Percentiles rank a stretch among this genome's conserved stretches.
phyloP scores from a whole-genome alignment of 108 stramenopile species.

The Craspedostauros australis region DNA sequence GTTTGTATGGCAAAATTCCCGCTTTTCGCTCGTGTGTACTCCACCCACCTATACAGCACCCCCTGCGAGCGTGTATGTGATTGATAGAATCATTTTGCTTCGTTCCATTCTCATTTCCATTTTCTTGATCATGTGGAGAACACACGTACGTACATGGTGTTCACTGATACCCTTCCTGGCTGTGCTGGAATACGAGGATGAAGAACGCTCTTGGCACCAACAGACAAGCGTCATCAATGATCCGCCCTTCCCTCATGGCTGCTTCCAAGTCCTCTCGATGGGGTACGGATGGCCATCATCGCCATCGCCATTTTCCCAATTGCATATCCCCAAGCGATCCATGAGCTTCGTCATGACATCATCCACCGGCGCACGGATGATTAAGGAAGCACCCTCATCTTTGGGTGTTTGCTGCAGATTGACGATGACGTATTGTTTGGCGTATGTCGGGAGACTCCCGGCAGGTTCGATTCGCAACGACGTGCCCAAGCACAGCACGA shows the following conservation, averaged over 20 bases:
- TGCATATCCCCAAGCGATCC: conserved; percentile 36
- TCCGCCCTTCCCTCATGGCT: neutral
- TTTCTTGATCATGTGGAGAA: too few species aligned
- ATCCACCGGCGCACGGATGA: conserved; percentile 72
- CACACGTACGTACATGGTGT: too few species aligned
- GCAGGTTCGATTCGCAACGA: conserved; percentile 85
- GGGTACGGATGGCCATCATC: neutral
- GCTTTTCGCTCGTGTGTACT: too few species aligned
- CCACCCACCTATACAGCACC: too few species aligned
- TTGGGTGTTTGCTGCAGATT: conserved; percentile 83
- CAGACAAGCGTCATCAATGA: too few species aligned
- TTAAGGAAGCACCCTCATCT: conserved; percentile 62
- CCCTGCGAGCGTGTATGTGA: too few species aligned
- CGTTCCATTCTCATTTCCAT: too few species aligned
- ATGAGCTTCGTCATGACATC: conserved; percentile 69
- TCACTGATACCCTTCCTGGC: too few species aligned
- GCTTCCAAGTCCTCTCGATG: conserved; percentile 23
- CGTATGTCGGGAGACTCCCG: conserved; percentile 54
- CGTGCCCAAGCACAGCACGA: conserved; percentile 76
- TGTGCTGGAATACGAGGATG: too few species aligned
- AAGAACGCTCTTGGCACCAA: too few species aligned
- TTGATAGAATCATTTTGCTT: too few species aligned
- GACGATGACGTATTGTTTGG: conserved; percentile 72
- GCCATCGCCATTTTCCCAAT: conserved; percentile 6
- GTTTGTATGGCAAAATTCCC: too few species aligned